phyloP scores from a whole-genome alignment of 768 basidiomycete genomes.

The Xanthoconium purpureum region DNA sequence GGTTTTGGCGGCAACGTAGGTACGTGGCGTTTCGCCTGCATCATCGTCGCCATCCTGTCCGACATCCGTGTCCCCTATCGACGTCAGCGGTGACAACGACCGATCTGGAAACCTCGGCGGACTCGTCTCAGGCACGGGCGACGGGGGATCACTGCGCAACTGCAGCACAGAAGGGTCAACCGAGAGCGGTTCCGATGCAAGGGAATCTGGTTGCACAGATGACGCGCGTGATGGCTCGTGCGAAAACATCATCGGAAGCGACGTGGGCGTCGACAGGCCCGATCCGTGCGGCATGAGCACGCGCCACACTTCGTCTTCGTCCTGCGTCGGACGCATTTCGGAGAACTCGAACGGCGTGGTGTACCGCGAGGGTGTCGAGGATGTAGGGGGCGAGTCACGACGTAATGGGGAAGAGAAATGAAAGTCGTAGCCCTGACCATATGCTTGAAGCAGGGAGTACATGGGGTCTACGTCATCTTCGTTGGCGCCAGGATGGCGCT shows the following conservation, averaged over 20 bases:
- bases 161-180: constrained; percentile 16
- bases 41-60: neutral
- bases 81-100: constrained; percentile 17
- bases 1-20: neutral
- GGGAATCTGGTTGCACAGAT: neutral
- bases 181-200: neutral
- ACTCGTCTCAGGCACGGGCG: neutral
- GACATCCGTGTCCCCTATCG: constrained; percentile 6
- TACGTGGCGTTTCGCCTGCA: neutral
- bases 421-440: neutral
- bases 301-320: constrained; percentile 23
- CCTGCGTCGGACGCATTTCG: neutral
- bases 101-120: neutral
- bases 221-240: neutral
- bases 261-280: constrained; percentile 8
- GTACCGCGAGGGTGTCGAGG: neutral
- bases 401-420: neutral
- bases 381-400: neutral
- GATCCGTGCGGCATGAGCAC: constrained; percentile 18
- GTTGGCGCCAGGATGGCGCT: neutral
- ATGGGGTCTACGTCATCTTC: neutral
- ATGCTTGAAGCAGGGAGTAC: neutral
- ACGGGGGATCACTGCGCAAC: neutral
- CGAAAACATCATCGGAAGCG: neutral
- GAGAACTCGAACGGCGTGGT: constrained; percentile 11